Evolutionary conservation across 1,284 basidiomycete genomes (phyloP).

Genomic region (Singerocomus rubriflavus): DNA sequence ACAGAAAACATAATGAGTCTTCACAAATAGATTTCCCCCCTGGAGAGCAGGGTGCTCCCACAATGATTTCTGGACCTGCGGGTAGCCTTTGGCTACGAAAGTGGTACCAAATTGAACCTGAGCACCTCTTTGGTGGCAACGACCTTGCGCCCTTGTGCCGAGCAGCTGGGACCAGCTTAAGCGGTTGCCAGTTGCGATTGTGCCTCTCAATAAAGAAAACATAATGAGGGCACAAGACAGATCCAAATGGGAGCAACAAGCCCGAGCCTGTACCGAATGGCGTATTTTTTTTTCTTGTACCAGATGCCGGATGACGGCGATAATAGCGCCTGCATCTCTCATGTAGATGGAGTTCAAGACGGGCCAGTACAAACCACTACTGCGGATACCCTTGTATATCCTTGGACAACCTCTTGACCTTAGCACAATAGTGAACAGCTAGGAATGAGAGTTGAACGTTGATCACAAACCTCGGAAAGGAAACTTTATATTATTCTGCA

Average conservation of each 20-base stretch:
- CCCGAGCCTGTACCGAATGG: accelerated
- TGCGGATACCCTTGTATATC: slow-evolving; percentile 8
- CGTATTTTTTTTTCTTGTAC: too few species aligned
- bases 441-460: background rate
- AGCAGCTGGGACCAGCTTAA: too few species aligned
- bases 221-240: slow-evolving; percentile 1
- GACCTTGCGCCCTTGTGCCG: too few species aligned
- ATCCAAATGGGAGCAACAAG: slow-evolving; percentile 13
- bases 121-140: too few species aligned
- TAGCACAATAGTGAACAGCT: background rate
- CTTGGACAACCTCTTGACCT: slow-evolving; percentile 15
- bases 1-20: slow-evolving; percentile 9
- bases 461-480: slow-evolving; percentile 14
- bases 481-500: slow-evolving; percentile 13
- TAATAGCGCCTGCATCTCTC: background rate
- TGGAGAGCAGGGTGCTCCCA: too few species aligned
- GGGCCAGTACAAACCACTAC: slow-evolving; percentile 21
- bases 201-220: too few species aligned
- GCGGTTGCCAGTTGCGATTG: too few species aligned
- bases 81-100: too few species aligned
- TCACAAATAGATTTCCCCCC: too few species aligned
- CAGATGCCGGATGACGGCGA: background rate
- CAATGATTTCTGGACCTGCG: too few species aligned
- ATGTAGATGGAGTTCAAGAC: slow-evolving; percentile 18
- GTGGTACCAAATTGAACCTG: too few species aligned